Conservation (phyloP, 2,329 filamentous ascomycete species). For the Paracorniculantispora psalliotae region DNA sequence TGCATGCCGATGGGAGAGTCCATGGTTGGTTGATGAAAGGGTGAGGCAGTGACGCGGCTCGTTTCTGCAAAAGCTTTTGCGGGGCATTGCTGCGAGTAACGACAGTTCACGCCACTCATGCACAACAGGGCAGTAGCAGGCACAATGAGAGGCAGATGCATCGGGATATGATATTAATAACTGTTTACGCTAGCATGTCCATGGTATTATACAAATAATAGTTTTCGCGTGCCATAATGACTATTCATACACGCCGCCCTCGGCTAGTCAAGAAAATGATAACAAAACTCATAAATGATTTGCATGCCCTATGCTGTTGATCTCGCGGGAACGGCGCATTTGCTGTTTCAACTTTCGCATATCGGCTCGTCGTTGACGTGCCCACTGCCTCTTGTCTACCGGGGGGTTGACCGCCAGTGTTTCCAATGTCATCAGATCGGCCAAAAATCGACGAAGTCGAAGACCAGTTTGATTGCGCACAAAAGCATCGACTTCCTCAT, state of each 20-base stretch:
- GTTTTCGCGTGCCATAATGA: not conserved
- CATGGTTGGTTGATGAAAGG: constrained; percentile 5
- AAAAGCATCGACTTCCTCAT: constrained; percentile 48
- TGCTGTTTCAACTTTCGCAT: constrained; percentile 33
- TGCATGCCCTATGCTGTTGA: constrained; percentile 12
- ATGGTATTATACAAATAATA: constrained; percentile 7
- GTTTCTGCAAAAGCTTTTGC: not conserved
- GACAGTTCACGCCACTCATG: not conserved
- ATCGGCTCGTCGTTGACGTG: constrained; percentile 26
- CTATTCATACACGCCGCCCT: constrained; percentile 1
- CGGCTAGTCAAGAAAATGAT: not conserved
- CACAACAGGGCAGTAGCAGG: not conserved
- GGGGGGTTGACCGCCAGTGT: constrained; percentile 31
- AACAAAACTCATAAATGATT: not conserved
- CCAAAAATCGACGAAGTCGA: constrained; percentile 49
- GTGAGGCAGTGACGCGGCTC: not conserved
- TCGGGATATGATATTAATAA: not conserved
- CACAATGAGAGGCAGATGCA: not conserved
- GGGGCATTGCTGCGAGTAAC: not conserved
- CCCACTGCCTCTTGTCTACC: constrained; percentile 23
- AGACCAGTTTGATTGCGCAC: constrained; percentile 48
- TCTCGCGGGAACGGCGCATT: constrained; percentile 29
- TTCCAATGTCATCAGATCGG: constrained; percentile 49
- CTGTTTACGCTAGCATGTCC: constrained; percentile 10
- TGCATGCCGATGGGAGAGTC: not conserved